A percentile compares a stretch with the other conserved stretches of the same genome.
Evolutionary conservation across 2,329 filamentous ascomycete species (phyloP).

Genomic region (Clonostachys chloroleuca): DNA sequence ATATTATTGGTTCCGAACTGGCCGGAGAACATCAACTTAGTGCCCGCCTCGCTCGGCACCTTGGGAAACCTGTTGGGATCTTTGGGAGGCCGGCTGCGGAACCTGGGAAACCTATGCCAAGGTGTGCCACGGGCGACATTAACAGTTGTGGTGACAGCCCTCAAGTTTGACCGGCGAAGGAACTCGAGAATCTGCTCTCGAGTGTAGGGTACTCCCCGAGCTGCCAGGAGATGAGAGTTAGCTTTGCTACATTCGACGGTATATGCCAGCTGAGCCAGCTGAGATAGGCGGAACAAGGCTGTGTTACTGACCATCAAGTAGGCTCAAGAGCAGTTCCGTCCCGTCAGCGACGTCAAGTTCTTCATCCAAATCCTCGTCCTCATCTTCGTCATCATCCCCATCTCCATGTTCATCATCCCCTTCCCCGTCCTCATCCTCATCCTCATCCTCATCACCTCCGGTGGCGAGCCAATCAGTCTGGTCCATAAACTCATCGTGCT

Average conservation of each 20-base stretch:
- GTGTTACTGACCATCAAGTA: constrained; percentile 18
- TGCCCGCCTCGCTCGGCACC: constrained; percentile 75
- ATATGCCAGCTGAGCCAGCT: not conserved
- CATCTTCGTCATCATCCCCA: constrained; percentile 17
- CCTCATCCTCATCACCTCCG: constrained; percentile 11
- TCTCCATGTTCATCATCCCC: constrained; percentile 9
- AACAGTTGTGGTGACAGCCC: constrained; percentile 22
- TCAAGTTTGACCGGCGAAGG: not conserved
- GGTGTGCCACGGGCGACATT: constrained; percentile 30
- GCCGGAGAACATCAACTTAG: constrained; percentile 76
- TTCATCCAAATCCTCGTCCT: constrained; percentile 27
- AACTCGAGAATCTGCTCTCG: too few relatives aligned
- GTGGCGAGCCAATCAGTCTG: too few relatives aligned
- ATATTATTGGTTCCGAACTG: constrained; percentile 67
- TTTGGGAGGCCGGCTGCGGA: constrained; percentile 31
- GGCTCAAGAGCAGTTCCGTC: constrained; percentile 13
- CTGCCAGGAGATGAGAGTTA: too few relatives aligned
- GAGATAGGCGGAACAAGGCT: constrained; percentile 1
- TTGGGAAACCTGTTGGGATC: constrained; percentile 68
- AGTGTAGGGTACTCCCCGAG: too few relatives aligned
- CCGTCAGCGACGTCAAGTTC: constrained; percentile 2
- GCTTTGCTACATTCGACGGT: too few relatives aligned
- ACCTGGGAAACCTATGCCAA: constrained; percentile 22
- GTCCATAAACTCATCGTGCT: too few relatives aligned
- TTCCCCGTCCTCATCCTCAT: constrained; percentile 9